Evolutionary conservation across 192 early-diverging fungal genomes (phyloP).

Genomic region (Coemansia sp.): DNA sequence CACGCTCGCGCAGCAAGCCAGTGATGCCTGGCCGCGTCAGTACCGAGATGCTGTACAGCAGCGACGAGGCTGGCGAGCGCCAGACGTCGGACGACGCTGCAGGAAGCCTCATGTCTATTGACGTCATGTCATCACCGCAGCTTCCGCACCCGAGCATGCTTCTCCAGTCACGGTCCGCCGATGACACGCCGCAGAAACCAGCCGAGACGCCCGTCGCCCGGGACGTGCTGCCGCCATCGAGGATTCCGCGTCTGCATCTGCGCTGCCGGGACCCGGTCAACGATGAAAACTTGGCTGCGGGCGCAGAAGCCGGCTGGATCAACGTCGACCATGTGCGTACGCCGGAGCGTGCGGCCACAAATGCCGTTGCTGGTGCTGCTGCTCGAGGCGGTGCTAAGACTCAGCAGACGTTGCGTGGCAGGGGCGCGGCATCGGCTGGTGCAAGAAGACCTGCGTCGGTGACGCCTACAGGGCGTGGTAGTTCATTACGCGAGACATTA

Average conservation of each 20-base stretch:
- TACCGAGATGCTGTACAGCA: not conserved
- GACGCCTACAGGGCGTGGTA: constrained; percentile 7
- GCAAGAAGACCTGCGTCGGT: not conserved
- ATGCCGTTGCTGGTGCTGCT: too few species aligned
- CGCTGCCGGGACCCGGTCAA: not conserved
- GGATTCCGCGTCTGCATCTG: not conserved
- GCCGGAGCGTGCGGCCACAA: not conserved
- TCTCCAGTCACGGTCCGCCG: not conserved
- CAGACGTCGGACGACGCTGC: too few species aligned
- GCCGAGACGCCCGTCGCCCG: not conserved
- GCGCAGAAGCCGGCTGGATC: not conserved
- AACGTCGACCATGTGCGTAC: not conserved
- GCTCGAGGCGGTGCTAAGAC: not conserved
- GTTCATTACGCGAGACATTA: constrained; percentile 35
- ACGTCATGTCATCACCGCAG: constrained; percentile 7
- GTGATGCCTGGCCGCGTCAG: too few species aligned
- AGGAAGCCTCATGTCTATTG: not conserved
- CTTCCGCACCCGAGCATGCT: constrained; percentile 18
- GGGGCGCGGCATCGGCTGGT: not conserved
- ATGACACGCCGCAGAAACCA: not conserved
- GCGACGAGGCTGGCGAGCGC: not conserved
- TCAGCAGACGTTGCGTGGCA: too few species aligned
- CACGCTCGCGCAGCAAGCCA: too few species aligned
- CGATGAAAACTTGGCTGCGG: not conserved
- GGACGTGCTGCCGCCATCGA: not conserved